A percentile compares a stretch with the other conserved stretches of the same genome.
These are phyloP conservation scores for Thielaviopsis ethacetica DNA, from an alignment of 2,329 filamentous ascomycete genomes.

Conservation along the genomic window DNA sequence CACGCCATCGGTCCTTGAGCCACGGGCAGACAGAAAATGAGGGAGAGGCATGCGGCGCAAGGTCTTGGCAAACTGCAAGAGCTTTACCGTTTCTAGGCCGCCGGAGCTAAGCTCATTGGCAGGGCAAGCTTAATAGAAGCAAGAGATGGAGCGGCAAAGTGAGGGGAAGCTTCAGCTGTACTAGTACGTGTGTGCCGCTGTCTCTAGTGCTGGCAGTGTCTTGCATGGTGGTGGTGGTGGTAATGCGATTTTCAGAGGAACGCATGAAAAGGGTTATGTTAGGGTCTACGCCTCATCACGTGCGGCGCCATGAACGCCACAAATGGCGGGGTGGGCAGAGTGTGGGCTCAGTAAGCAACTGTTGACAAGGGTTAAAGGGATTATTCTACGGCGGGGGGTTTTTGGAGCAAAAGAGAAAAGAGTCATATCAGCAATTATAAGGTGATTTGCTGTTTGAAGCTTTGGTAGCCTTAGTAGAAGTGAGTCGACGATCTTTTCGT, in stretches of 20 bases:
- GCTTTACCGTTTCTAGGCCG: not conserved
- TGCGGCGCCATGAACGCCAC: not conserved
- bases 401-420: not conserved
- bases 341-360: not conserved
- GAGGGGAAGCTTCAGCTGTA: not conserved
- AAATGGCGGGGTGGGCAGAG: not conserved
- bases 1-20: too few species aligned
- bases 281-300: conserved; percentile 3
- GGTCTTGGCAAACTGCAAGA: not conserved
- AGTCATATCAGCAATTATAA: conserved; percentile 2
- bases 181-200: not conserved
- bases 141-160: not conserved
- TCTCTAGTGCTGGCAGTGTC: not conserved
- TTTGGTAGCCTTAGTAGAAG: not conserved
- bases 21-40: not conserved
- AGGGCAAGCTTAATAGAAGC: not conserved
- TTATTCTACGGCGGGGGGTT: not conserved
- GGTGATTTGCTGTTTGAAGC: not conserved
- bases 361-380: conserved; percentile 6
- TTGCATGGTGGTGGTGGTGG: too few species aligned
- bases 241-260: too few species aligned
- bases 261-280: too few species aligned
- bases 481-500: not conserved
- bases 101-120: not conserved
- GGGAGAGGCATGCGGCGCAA: not conserved